Evolutionary conservation across 2,329 filamentous ascomycete species (phyloP).

Genomic region (Cladosporium sp.): DNA sequence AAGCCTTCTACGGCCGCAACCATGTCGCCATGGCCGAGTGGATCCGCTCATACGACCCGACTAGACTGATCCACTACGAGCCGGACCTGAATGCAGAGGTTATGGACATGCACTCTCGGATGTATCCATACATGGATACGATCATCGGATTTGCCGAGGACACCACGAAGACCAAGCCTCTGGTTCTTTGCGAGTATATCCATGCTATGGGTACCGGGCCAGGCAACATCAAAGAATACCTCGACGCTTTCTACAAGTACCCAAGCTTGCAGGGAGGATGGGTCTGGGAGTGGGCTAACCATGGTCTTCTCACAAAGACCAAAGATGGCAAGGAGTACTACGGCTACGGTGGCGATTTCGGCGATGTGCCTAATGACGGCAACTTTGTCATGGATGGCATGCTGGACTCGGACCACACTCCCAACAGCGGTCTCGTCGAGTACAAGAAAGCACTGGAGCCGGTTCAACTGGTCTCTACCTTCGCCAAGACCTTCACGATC

Average conservation of each 20-base stretch:
- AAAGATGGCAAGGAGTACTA: constrained; percentile 35
- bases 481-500: constrained; percentile 21
- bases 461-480: constrained; percentile 31
- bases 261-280: constrained; percentile 58
- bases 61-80: constrained; percentile 60
- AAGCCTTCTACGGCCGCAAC: constrained; percentile 65
- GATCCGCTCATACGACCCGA: constrained; percentile 51
- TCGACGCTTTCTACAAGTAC: constrained; percentile 55
- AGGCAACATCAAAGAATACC: constrained; percentile 62
- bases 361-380: constrained; percentile 33
- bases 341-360: constrained; percentile 41
- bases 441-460: constrained; percentile 42
- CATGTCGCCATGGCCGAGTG: constrained; percentile 62
- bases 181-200: constrained; percentile 51
- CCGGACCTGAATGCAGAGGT: constrained; percentile 54
- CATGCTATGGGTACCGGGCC: constrained; percentile 71
- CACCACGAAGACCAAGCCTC: constrained; percentile 41
- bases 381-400: constrained; percentile 44
- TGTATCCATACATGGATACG: constrained; percentile 55
- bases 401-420: constrained; percentile 36
- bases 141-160: constrained; percentile 43
- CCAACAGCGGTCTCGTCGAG: constrained; percentile 36
- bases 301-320: constrained; percentile 37
- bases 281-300: constrained; percentile 43
- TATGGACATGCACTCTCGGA: constrained; percentile 61